These are phyloP conservation scores for Saccharomyces hybrid DNA, from an alignment of 1,139 yeast genomes.

Conservation along the genomic window DNA sequence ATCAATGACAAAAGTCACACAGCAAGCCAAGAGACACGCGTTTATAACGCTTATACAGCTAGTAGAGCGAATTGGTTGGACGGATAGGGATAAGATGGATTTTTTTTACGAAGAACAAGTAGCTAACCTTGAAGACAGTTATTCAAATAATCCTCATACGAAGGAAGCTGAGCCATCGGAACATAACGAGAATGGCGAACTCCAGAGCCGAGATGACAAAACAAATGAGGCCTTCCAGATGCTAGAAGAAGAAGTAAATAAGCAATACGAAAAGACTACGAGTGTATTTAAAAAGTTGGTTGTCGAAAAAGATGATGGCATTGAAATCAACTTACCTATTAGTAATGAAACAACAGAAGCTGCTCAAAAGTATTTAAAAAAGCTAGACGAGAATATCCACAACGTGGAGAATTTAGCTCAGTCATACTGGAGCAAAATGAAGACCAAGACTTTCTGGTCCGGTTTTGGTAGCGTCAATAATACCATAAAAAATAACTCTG, in stretches of 20 bases:
- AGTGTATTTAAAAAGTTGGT: slow-evolving; percentile 17
- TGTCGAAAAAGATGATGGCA: slow-evolving; percentile 18
- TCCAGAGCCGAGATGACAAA: not conserved
- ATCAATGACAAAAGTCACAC: not conserved
- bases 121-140: not conserved
- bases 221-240: slow-evolving; percentile 32
- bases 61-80: not conserved
- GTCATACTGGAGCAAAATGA: slow-evolving; percentile 27
- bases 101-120: slow-evolving; percentile 24
- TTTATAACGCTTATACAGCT: not conserved
- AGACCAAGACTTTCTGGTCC: slow-evolving; percentile 26
- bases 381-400: slow-evolving; percentile 25
- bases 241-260: slow-evolving; percentile 29
- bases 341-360: slow-evolving; percentile 19
- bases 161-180: not conserved
- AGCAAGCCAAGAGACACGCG: not conserved
- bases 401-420: slow-evolving; percentile 25
- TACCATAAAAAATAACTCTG: slow-evolving; percentile 7
- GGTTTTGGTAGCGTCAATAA: slow-evolving; percentile 19
- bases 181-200: not conserved
- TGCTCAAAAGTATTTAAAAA: slow-evolving; percentile 24
- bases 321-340: slow-evolving; percentile 21
- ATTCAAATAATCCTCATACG: not conserved
- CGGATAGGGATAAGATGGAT: slow-evolving; percentile 15
- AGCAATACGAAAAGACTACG: slow-evolving; percentile 25